Percentiles rank a stretch among this genome's conserved stretches.
phyloP scores from a whole-genome alignment of 73 alveolate genomes.

The Blepharisma japonicum region DNA sequence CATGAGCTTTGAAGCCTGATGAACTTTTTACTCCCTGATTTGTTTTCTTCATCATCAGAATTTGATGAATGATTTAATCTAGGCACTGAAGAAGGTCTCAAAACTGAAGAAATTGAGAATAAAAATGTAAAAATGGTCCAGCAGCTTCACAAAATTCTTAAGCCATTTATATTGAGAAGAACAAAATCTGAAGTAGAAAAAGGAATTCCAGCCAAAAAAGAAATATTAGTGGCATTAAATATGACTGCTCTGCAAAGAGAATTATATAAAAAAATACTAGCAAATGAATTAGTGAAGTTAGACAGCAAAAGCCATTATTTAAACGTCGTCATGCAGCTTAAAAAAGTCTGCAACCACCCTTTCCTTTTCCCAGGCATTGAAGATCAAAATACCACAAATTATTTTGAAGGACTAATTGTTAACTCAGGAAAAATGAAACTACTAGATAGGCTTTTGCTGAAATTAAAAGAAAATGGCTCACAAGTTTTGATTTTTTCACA shows the following conservation, averaged over 20 bases:
- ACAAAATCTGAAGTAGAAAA: constrained; percentile 96
- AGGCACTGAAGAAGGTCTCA: constrained; percentile 45
- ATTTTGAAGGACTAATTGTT: constrained; percentile 31
- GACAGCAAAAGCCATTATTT: constrained; percentile 78
- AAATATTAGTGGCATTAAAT: constrained; percentile 84
- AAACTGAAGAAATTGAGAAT: constrained; percentile 86
- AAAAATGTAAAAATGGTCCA: constrained; percentile 86
- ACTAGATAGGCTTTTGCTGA: constrained; percentile 54
- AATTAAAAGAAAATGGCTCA: constrained; percentile 60
- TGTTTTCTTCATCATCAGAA: constrained; percentile 82
- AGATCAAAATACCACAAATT: constrained; percentile 26
- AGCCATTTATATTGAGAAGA: constrained; percentile 95
- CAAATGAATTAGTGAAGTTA: constrained; percentile 52
- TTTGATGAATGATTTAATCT: constrained; percentile 88
- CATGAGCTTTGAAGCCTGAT: constrained; percentile 97
- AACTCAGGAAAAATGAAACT: constrained; percentile 48
- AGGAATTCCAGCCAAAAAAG: constrained; percentile 93
- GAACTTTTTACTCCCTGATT: constrained; percentile 95
- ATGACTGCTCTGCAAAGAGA: constrained; percentile 78
- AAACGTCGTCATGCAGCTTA: constrained; percentile 90
- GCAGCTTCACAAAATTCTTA: constrained; percentile 87
- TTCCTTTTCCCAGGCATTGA: constrained; percentile 88
- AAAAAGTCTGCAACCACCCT: constrained; percentile 93
- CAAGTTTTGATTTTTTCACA: constrained; percentile 90
- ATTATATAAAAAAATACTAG: constrained; percentile 65